phyloP scores from a whole-genome alignment of 805 yeast genomes.

The Yamadazyma endophytica region DNA sequence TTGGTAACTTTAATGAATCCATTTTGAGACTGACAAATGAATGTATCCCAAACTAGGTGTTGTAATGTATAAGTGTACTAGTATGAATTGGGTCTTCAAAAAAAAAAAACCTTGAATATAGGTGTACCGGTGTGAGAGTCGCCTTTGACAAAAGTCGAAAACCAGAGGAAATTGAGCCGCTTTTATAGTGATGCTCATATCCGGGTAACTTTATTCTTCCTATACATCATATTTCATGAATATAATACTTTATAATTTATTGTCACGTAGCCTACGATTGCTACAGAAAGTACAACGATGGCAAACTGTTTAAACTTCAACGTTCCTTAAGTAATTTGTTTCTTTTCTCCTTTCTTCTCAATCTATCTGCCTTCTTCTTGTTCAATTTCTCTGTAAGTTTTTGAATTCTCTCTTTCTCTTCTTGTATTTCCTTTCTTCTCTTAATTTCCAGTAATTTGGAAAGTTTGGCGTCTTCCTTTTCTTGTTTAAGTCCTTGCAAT shows the following conservation, averaged over 20 bases:
- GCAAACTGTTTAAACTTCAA: constrained; percentile 27
- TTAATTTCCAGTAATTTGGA: constrained; percentile 54
- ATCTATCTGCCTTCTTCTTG: constrained; percentile 84
- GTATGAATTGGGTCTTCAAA: not conserved
- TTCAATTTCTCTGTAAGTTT: constrained; percentile 83
- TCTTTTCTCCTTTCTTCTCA: constrained; percentile 90
- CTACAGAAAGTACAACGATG: no score
- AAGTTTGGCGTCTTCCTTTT: constrained; percentile 59
- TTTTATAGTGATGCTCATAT: constrained; percentile 14
- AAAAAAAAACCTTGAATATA: not conserved
- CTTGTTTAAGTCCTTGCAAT: constrained; percentile 70
- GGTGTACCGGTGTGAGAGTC: not conserved
- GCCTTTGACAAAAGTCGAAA: not conserved
- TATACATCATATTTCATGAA: no score
- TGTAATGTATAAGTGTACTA: not conserved
- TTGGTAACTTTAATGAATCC: constrained; percentile 74
- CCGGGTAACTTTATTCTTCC: no score
- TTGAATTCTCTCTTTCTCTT: constrained; percentile 85
- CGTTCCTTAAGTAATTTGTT: constrained; percentile 92
- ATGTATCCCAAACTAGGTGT: constrained; percentile 34
- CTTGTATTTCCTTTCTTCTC: constrained; percentile 76
- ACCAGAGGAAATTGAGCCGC: constrained; percentile 10
- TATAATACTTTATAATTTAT: not conserved
- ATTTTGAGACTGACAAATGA: constrained; percentile 43
- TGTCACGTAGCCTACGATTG: no score